phyloP scores from a whole-genome alignment of 805 yeast species.

The Candida taoyuanica region DNA sequence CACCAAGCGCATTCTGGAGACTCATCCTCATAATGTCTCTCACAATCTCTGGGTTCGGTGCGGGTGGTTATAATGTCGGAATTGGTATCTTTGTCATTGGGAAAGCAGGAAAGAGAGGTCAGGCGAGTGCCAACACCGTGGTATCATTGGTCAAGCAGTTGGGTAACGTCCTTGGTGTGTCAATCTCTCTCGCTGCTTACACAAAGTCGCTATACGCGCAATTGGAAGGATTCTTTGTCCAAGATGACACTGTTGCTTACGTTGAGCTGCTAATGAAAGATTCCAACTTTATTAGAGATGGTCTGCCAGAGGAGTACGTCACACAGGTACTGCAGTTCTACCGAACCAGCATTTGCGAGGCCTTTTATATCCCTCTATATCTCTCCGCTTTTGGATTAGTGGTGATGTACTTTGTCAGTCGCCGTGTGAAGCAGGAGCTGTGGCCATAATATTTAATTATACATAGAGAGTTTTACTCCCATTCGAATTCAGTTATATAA shows the following conservation, averaged over 20 bases:
- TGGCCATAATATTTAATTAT: neutral
- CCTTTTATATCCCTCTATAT: slow-evolving; percentile 18
- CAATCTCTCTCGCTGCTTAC: slow-evolving; percentile 33
- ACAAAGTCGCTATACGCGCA: slow-evolving; percentile 27
- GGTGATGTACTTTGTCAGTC: slow-evolving; percentile 14
- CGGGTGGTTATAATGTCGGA: slow-evolving; percentile 39
- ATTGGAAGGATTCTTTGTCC: slow-evolving; percentile 26
- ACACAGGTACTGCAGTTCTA: slow-evolving; percentile 15
- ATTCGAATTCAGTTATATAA: neutral
- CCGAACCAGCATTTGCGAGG: slow-evolving; percentile 9
- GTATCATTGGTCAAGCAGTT: slow-evolving; percentile 39
- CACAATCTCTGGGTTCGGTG: slow-evolving; percentile 33
- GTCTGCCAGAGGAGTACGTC: slow-evolving; percentile 14
- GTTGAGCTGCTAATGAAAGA: slow-evolving; percentile 14
- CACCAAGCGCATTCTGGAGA: slow-evolving; percentile 17
- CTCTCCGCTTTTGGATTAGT: slow-evolving; percentile 12
- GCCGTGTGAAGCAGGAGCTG: slow-evolving; percentile 9
- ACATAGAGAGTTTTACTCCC: neutral
- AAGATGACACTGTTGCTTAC: slow-evolving; percentile 3
- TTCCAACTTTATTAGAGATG: slow-evolving; percentile 13
- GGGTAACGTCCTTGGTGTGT: slow-evolving; percentile 42
- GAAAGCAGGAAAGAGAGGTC: slow-evolving; percentile 36
- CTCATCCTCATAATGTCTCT: slow-evolving; percentile 26
- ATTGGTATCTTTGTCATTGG: slow-evolving; percentile 37
- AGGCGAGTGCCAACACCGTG: slow-evolving; percentile 43